Conservation (phyloP, 2,329 filamentous ascomycete genomes). For the Sarocladiaceae sp. region DNA sequence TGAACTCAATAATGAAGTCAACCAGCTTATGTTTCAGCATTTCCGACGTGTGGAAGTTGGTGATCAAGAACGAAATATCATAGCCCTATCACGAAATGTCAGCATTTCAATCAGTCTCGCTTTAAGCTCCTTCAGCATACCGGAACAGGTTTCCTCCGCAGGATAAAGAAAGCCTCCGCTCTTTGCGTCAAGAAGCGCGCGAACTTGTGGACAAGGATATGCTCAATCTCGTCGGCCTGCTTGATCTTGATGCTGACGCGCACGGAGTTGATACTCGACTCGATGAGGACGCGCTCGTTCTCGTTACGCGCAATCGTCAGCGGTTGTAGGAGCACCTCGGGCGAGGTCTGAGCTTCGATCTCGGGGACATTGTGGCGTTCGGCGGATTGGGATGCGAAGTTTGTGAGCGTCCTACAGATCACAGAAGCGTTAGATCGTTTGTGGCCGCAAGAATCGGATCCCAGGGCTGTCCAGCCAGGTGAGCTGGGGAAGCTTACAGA, state of each 20-base stretch:
- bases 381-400: constrained; percentile 95
- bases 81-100: constrained; percentile 62
- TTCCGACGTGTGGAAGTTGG: constrained; percentile 97
- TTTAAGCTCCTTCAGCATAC: constrained; percentile 49
- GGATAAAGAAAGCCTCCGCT: constrained; percentile 94
- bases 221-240: constrained; percentile 97
- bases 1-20: constrained; percentile 98
- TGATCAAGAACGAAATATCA: constrained; percentile 97
- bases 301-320: constrained; percentile 91
- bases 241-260: constrained; percentile 98
- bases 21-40: constrained; percentile 99
- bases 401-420: constrained; percentile 56
- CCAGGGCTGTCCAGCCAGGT: constrained; percentile 11
- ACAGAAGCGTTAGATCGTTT: background rate
- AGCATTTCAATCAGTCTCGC: constrained; percentile 18
- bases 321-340: constrained; percentile 89
- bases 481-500: constrained; percentile 50
- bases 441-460: background rate
- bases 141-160: constrained; percentile 92
- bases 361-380: constrained; percentile 98
- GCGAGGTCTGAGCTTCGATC: constrained; percentile 87
- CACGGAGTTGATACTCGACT: constrained; percentile 95
- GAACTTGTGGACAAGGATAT: constrained; percentile 98
- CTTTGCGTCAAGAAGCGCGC: constrained; percentile 93
- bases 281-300: constrained; percentile 93